Percentiles rank a stretch among this genome's conserved stretches.
These are phyloP conservation scores for Fusarium avenaceum DNA, from an alignment of 2,329 filamentous ascomycete species.

Conservation along the genomic window DNA sequence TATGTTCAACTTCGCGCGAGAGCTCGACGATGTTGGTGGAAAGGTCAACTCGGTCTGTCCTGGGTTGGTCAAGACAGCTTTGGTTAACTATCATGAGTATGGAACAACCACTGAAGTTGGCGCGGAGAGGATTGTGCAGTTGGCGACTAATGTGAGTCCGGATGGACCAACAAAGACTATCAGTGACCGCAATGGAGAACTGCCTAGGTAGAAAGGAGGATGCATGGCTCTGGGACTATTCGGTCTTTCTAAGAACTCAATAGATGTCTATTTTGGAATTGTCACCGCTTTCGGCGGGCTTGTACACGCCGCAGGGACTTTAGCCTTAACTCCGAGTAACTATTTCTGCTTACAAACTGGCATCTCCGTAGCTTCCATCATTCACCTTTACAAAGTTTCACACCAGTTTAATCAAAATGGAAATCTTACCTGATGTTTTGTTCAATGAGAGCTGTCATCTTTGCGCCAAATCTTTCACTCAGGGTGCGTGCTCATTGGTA, in stretches of 20 bases:
- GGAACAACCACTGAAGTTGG: constrained; percentile 46
- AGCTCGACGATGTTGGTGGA: constrained; percentile 50
- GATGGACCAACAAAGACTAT: constrained; percentile 52
- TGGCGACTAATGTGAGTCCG: constrained; percentile 48
- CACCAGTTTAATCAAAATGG: not conserved
- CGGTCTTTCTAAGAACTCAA: not conserved
- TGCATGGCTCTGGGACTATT: not conserved
- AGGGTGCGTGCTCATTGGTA: constrained; percentile 19
- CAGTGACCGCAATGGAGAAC: constrained; percentile 43
- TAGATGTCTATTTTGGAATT: no score
- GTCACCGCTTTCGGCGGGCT: not conserved
- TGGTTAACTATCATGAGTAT: constrained; percentile 42
- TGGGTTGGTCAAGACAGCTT: constrained; percentile 52
- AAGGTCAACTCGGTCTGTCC: constrained; percentile 56
- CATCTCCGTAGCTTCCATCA: fast-evolving
- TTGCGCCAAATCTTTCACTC: constrained; percentile 41
- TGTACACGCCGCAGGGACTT: not conserved
- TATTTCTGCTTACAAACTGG: constrained; percentile 16
- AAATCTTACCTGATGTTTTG: not conserved
- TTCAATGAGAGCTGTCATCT: constrained; percentile 35
- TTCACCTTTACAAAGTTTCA: fast-evolving
- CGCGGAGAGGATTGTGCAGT: constrained; percentile 48
- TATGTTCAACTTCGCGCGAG: constrained; percentile 51
- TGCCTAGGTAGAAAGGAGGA: constrained; percentile 33
- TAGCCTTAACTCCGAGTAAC: constrained; percentile 28